These are phyloP conservation scores for Verticillium dahliae DNA, from an alignment of 2,329 filamentous ascomycete species.

Conservation along the genomic window DNA sequence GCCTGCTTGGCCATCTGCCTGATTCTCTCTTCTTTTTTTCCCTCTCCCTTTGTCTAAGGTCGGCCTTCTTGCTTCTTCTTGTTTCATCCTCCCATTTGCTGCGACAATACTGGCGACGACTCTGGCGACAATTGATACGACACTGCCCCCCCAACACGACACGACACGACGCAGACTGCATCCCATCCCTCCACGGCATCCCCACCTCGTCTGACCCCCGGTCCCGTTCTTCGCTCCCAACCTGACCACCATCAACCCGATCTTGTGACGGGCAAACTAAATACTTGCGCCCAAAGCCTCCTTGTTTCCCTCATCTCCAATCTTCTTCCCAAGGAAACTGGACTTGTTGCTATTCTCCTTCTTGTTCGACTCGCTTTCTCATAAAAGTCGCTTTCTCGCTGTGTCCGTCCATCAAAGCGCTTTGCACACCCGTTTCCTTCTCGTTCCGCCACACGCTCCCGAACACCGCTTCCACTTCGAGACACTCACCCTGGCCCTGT, in stretches of 20 bases:
- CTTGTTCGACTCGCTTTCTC: background rate
- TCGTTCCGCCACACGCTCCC: background rate
- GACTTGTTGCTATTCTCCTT: conserved; percentile 19
- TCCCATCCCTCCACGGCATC: background rate
- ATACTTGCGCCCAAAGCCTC: background rate
- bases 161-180: background rate
- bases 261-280: background rate
- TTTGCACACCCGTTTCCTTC: background rate
- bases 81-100: background rate
- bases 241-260: background rate
- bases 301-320: background rate
- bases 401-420: background rate
- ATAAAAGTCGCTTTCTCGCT: background rate
- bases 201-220: background rate
- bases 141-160: background rate
- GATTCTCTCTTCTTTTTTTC: conserved; percentile 1
- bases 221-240: background rate
- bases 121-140: background rate
- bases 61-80: background rate
- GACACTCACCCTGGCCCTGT: background rate
- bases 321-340: background rate
- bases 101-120: background rate
- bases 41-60: background rate
- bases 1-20: too few species aligned
- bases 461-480: background rate